A percentile compares a stretch with the other conserved stretches of the same genome.
Conservation (phyloP, 2,329 filamentous ascomycete genomes). For the Botryotinia globosa region DNA sequence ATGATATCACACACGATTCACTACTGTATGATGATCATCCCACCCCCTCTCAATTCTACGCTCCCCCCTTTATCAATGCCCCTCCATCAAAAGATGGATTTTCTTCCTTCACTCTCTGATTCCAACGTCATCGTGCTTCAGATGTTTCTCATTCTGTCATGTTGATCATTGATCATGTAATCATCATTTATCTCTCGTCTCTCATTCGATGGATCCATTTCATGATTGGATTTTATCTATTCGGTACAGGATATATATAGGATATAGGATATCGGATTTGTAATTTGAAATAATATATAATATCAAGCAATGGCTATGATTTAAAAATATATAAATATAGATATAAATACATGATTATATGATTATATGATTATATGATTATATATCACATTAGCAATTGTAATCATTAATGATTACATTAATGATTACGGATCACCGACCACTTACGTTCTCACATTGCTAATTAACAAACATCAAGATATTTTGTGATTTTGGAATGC, state of each 20-base stretch:
- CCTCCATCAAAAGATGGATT: background rate
- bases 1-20: background rate
- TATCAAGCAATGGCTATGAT: too few relatives aligned
- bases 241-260: background rate
- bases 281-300: too few relatives aligned
- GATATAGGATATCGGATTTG: too few relatives aligned
- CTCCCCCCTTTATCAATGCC: background rate
- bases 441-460: background rate
- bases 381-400: background rate
- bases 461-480: background rate
- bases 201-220: background rate
- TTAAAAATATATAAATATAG: too few relatives aligned
- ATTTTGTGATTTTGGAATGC: background rate
- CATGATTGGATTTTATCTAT: accelerated
- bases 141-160: background rate
- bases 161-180: background rate
- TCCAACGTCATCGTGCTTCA: constrained; percentile 11
- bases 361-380: background rate
- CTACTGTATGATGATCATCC: background rate
- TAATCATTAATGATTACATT: background rate
- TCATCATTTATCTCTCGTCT: background rate
- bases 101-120: background rate
- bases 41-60: too few relatives aligned
- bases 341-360: background rate
- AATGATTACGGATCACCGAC: background rate